Evolutionary conservation across 805 yeast genomes (phyloP), one percentile per base, ranked within the genome.

Genomic region (Dipodascus geniculatus): DNA sequence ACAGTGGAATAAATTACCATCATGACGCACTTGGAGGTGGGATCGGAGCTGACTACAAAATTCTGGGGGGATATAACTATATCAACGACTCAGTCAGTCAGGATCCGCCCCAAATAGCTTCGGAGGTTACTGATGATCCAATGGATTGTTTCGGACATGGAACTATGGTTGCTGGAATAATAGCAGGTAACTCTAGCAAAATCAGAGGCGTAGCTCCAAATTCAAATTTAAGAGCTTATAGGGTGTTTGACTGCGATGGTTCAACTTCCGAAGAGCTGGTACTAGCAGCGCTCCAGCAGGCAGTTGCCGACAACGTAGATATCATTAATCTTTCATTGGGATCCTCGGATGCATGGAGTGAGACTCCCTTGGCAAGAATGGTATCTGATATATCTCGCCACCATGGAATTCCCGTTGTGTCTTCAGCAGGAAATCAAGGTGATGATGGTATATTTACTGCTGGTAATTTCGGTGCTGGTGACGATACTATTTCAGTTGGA

Each of bases 91-190:
- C 11, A 11, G 11, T 16, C 4, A 38, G 20, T 38, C 51, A 51
- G 51, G 55, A 55, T 3, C 51, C 51, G 4, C 49, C 51, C 1
- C 23, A 4, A 9, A 50, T 49, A 14, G 51, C 48, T 19, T 50
- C 38, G n/a, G 53, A 50, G 24, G 8, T 17, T 22, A n/a, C 11
- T 22, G 8, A 4, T 47, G 56, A 58, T 50, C 56, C 59, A 19
- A 50, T 42, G 51, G 63, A 60, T 53, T 60, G 63, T 53, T 48
- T 51, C 16, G 63, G 63, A n/a, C 63, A 60, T 49, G 63, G 63
- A 42, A 47, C 63, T 2, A 56, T 57, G 42, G 60, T 56, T 48
- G 50, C 63, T 19, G 51, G 61, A 11, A 51, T 60, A 23, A 56
- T 60, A 48, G 54, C 51, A 23, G 61, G 56, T 28, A 56, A 49